phyloP scores from a whole-genome alignment of 805 yeast genomes.

The Lachancea quebecensis region DNA sequence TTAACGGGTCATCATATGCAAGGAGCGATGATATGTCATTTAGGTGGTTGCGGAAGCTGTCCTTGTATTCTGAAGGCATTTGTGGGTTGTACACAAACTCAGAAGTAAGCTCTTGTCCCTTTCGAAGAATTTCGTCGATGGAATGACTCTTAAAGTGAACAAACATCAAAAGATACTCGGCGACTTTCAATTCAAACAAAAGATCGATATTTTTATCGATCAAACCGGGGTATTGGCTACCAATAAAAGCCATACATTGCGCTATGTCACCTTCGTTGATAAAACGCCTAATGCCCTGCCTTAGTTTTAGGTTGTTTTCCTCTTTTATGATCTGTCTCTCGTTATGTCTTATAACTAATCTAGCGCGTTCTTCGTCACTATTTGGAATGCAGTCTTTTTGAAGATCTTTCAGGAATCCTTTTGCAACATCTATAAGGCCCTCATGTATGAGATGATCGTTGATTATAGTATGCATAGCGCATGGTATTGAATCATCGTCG shows the following conservation, averaged over 20 bases:
- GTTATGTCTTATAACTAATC: slow-evolving; percentile 23
- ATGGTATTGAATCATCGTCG: slow-evolving; percentile 25
- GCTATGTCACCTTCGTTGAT: slow-evolving; percentile 42
- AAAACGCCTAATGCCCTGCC: slow-evolving; percentile 40
- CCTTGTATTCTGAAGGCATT: slow-evolving; percentile 19
- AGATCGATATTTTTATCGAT: slow-evolving; percentile 19
- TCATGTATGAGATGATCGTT: slow-evolving; percentile 47
- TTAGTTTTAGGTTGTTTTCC: slow-evolving; percentile 33
- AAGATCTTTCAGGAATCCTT: slow-evolving; percentile 44
- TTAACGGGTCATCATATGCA: slow-evolving; percentile 46
- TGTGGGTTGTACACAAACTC: slow-evolving; percentile 18
- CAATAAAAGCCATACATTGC: slow-evolving; percentile 35
- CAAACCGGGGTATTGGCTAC: slow-evolving; percentile 23
- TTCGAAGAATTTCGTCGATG: slow-evolving; percentile 14
- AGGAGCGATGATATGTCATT: slow-evolving; percentile 44
- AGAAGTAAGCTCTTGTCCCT: slow-evolving; percentile 23
- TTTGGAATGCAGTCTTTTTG: slow-evolving; percentile 22
- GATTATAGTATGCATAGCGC: slow-evolving; percentile 25
- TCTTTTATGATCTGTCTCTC: slow-evolving; percentile 29
- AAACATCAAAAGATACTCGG: slow-evolving; percentile 20
- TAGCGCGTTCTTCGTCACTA: slow-evolving; percentile 13
- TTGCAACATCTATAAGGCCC: slow-evolving; percentile 50
- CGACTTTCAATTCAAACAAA: slow-evolving; percentile 26
- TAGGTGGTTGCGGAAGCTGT: slow-evolving; percentile 34
- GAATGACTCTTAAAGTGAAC: slow-evolving; percentile 8